These are phyloP conservation scores for Yamadazyma friedrichii DNA, from an alignment of 1,139 yeast genomes.

Conservation along the genomic window DNA sequence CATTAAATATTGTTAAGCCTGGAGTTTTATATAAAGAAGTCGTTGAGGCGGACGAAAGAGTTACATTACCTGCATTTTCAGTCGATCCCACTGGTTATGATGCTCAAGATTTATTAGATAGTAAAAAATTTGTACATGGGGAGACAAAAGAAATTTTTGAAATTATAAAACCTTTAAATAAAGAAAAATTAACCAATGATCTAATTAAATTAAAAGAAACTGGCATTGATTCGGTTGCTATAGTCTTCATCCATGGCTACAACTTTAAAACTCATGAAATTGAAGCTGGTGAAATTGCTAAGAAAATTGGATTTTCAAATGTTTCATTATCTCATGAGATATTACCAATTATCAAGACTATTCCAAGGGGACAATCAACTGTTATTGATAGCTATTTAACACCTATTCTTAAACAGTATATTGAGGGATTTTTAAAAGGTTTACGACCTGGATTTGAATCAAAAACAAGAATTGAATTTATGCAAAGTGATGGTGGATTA, in stretches of 20 bases:
- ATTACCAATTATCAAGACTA: conserved; percentile 72
- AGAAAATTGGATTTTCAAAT: conserved; percentile 51
- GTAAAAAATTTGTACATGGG: conserved; percentile 38
- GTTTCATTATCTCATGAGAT: conserved; percentile 65
- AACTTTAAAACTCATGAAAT: conserved; percentile 67
- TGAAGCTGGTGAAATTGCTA: conserved; percentile 56
- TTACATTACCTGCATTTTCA: conserved; percentile 63
- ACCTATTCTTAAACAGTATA: conserved; percentile 65
- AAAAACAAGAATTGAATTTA: conserved; percentile 39
- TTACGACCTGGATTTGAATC: conserved; percentile 44
- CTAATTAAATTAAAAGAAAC: conserved; percentile 43
- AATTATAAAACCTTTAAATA: conserved; percentile 49
- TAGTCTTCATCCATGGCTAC: conserved; percentile 68
- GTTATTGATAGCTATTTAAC: conserved; percentile 78
- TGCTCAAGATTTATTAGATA: conserved; percentile 18
- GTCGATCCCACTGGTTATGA: conserved; percentile 51
- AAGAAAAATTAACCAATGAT: conserved; percentile 32
- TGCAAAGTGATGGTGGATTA: conserved; percentile 62
- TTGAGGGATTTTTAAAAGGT: conserved; percentile 61
- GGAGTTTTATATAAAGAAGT: conserved; percentile 62
- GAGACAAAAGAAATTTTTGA: conserved; percentile 64
- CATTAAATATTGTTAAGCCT: conserved; percentile 57
- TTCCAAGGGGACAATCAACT: conserved; percentile 70
- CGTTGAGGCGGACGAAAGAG: conserved; percentile 69
- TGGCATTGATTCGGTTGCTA: conserved; percentile 66